Evolutionary conservation across 2,329 filamentous ascomycete genomes (phyloP).

Genomic region (Shiraia sp.): DNA sequence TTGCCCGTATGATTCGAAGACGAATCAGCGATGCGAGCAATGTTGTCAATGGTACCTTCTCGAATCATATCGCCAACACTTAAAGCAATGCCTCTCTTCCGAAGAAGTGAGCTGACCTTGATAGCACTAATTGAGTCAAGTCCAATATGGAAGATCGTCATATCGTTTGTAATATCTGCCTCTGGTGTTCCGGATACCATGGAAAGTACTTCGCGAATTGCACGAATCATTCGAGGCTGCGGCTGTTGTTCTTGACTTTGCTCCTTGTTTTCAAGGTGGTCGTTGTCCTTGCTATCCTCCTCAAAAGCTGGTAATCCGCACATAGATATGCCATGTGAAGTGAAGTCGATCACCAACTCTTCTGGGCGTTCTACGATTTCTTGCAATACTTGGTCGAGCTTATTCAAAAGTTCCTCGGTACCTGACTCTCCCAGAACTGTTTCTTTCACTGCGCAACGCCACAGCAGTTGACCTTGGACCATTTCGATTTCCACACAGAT

Average conservation of each 20-base stretch:
- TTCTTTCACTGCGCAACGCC: conserved; percentile 73
- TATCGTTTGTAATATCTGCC: conserved; percentile 60
- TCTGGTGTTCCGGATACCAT: conserved; percentile 64
- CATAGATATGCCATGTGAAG: conserved; percentile 59
- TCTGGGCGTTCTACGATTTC: conserved; percentile 58
- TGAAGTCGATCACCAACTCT: conserved; percentile 59
- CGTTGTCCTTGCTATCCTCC: conserved; percentile 1
- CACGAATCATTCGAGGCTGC: conserved; percentile 41
- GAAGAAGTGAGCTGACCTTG: conserved; percentile 74
- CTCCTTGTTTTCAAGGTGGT: neutral
- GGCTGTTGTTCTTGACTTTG: neutral
- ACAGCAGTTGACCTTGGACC: conserved; percentile 59
- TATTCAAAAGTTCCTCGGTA: conserved; percentile 57
- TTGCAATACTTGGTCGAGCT: conserved; percentile 63
- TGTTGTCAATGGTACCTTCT: conserved; percentile 66
- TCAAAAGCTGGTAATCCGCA: conserved; percentile 63
- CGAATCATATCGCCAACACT: conserved; percentile 72
- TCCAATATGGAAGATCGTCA: conserved; percentile 80
- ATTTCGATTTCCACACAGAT: conserved; percentile 81
- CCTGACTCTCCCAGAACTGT: conserved; percentile 54
- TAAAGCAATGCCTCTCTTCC: conserved; percentile 64
- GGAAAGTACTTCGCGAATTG: conserved; percentile 54
- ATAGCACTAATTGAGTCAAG: conserved; percentile 92
- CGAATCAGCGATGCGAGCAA: conserved; percentile 53
- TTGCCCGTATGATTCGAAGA: conserved; percentile 5